These are phyloP conservation scores for Camelina hispida DNA, from an alignment of 345 rosid genomes.

Conservation along the genomic window DNA sequence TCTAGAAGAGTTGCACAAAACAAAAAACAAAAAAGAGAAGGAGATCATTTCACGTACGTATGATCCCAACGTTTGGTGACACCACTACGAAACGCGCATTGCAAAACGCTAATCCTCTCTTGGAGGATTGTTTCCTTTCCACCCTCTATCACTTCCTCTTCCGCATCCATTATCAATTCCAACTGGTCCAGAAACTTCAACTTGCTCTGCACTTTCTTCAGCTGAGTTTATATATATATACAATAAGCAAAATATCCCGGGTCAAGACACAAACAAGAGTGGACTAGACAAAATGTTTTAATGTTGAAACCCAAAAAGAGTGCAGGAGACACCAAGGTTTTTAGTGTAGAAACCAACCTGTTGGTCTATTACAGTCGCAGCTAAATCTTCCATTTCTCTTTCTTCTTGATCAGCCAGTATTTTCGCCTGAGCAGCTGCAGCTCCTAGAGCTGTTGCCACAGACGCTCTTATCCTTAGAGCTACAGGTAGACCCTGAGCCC, in stretches of 20 bases:
- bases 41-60: conserved; percentile 38
- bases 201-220: conserved; percentile 76
- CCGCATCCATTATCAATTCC: conserved; percentile 80
- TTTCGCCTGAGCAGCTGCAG: conserved; percentile 82
- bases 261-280: conserved; percentile 1
- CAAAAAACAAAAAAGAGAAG: not conserved
- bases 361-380: conserved; percentile 64
- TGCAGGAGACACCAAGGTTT: conserved; percentile 5
- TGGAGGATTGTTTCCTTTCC: conserved; percentile 52
- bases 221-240: conserved; percentile 43
- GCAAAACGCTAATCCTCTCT: conserved; percentile 56
- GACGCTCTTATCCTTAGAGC: conserved; percentile 75
- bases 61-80: conserved; percentile 67
- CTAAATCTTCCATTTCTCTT: conserved; percentile 67
- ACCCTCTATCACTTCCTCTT: conserved; percentile 59
- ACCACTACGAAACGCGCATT: conserved; percentile 53
- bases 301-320: not conserved
- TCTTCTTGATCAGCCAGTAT: conserved; percentile 89
- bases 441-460: conserved; percentile 79
- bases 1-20: not conserved
- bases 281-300: conserved; percentile 1
- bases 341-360: conserved; percentile 55
- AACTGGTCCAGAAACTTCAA: conserved; percentile 66
- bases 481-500: conserved; percentile 53
- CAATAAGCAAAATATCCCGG: not conserved